Percentiles rank a stretch among this genome's conserved stretches.
These are phyloP conservation scores for Psilocybe subaeruginosa DNA, from an alignment of 768 basidiomycete genomes.

Conservation along the genomic window DNA sequence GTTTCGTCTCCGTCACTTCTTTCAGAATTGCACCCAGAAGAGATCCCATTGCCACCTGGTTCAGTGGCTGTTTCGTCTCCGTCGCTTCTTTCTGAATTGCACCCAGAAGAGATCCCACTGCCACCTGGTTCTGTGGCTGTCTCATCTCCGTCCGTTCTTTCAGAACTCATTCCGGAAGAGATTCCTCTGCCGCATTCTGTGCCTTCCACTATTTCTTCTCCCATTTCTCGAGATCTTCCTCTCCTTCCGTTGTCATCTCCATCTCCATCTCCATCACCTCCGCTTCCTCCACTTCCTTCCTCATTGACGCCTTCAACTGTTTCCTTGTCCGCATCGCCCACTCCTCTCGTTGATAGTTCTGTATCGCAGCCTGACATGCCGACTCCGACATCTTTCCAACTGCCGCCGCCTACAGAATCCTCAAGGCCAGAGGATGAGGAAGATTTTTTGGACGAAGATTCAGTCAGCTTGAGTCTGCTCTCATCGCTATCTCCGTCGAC, in stretches of 20 bases:
- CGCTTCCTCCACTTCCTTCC: conserved; percentile 7
- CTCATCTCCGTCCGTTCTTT: neutral
- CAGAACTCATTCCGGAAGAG: conserved; percentile 1
- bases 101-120: conserved; percentile 43
- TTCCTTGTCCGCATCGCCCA: conserved; percentile 17
- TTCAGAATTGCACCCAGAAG: conserved; percentile 30
- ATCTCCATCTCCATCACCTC: conserved; percentile 10
- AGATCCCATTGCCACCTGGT: conserved; percentile 43
- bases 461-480: conserved; percentile 25
- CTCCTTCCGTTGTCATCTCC: conserved; percentile 28
- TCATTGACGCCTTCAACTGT: conserved; percentile 14
- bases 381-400: conserved; percentile 36
- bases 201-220: neutral
- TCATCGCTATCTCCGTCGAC: conserved; percentile 31
- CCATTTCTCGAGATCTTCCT: conserved; percentile 25
- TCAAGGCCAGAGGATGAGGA: conserved; percentile 10
- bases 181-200: conserved; percentile 6
- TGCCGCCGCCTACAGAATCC: conserved; percentile 21
- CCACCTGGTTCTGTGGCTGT: conserved; percentile 24
- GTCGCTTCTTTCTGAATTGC: conserved; percentile 1
- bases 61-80: neutral
- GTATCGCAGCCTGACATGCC: conserved; percentile 20
- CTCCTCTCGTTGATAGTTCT: conserved; percentile 17
- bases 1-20: conserved; percentile 14
- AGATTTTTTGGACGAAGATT: conserved; percentile 18